Percentiles rank a stretch among this genome's conserved stretches.
Conservation (phyloP, 345 rosid genomes). For the Clausena lansium region DNA sequence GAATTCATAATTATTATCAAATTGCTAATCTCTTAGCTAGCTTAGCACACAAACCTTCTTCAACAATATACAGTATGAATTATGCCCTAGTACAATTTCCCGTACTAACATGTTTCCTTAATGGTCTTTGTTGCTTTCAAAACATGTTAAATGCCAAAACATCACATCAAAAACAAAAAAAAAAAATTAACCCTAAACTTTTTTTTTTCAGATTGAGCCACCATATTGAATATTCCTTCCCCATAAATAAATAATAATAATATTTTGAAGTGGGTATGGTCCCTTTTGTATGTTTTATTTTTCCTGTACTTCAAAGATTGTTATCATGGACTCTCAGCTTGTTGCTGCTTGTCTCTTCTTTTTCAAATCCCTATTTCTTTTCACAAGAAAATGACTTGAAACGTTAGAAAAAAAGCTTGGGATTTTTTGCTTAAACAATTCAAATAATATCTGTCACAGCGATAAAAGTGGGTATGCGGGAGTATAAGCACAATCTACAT, state of each 20-base stretch:
- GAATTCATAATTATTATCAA: background rate
- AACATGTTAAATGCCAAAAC: constrained; percentile 16
- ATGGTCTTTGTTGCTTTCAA: constrained; percentile 20
- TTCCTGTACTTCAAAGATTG: constrained; percentile 12
- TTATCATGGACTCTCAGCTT: constrained; percentile 16
- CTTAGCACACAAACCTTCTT: background rate
- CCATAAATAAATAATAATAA: background rate
- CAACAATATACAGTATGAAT: background rate
- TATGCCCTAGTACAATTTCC: constrained; percentile 2
- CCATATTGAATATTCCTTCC: constrained; percentile 7
- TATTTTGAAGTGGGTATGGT: constrained; percentile 14
- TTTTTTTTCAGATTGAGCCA: background rate
- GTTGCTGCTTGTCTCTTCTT: constrained; percentile 29
- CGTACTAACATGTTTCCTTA: constrained; percentile 27
- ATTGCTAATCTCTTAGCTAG: background rate
- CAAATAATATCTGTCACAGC: background rate
- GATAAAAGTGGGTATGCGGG: constrained; percentile 14
- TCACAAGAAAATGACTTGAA: constrained; percentile 21
- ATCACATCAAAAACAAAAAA: constrained; percentile 25
- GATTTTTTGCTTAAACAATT: constrained; percentile 15
- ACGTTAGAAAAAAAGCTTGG: constrained; percentile 6
- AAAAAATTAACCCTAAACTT: constrained; percentile 4
- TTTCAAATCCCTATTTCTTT: constrained; percentile 19
- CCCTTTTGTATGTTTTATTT: background rate
- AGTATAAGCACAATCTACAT: constrained; percentile 8